phyloP scores from a whole-genome alignment of 306 rosid species.

The Glycine soja region DNA sequence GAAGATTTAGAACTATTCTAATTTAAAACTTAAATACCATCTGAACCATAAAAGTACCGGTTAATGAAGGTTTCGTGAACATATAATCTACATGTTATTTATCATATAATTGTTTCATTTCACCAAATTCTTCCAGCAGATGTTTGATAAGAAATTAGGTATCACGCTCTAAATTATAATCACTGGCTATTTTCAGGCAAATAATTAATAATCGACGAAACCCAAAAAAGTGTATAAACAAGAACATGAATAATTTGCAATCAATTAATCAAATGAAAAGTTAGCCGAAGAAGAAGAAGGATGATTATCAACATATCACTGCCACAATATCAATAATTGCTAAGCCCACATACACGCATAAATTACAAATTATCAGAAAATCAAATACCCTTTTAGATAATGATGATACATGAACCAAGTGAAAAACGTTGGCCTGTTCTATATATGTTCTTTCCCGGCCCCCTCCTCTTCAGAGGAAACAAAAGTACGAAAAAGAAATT shows the following conservation, averaged over 20 bases:
- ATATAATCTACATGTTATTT: too few relatives aligned
- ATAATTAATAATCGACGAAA: background rate
- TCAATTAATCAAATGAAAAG: background rate
- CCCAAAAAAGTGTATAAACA: background rate
- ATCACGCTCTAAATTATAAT: background rate
- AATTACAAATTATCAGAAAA: constrained; percentile 19
- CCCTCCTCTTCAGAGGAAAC: constrained; percentile 30
- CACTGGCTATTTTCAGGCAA: background rate
- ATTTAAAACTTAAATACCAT: background rate
- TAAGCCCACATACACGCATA: constrained; percentile 14
- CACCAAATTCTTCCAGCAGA: background rate
- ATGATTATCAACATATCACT: constrained; percentile 3
- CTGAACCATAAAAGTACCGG: background rate
- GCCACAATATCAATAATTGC: background rate
- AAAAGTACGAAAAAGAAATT: constrained; percentile 10
- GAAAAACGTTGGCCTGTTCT: constrained; percentile 23
- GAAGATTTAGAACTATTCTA: background rate
- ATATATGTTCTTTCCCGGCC: constrained; percentile 17
- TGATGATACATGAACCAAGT: background rate
- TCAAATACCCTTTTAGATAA: constrained; percentile 17
- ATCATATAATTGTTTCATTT: background rate
- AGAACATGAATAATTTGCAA: background rate
- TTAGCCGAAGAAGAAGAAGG: background rate
- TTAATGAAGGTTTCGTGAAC: background rate
- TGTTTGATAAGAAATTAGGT: background rate